Conservation (phyloP, 192 early-diverging fungal species). For the Physocladia obscura region DNA sequence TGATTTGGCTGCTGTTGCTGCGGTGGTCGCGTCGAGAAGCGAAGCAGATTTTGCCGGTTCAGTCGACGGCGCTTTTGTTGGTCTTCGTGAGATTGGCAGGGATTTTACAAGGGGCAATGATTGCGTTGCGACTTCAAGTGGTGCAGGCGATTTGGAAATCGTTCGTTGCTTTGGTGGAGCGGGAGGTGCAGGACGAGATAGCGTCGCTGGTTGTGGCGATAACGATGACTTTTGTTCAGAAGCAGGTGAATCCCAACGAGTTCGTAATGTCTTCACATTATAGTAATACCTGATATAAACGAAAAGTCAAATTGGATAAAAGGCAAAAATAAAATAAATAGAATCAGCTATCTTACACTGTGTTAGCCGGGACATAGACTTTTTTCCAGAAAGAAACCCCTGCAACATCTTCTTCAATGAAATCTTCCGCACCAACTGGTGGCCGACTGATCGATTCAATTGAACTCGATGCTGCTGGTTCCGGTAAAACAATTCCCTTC, state of each 20-base stretch:
- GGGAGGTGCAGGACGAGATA: not conserved
- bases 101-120: not conserved
- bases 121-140: not conserved
- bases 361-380: constrained; percentile 16
- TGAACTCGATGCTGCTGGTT: not conserved
- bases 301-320: not conserved
- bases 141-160: not conserved
- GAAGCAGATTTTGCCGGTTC: not conserved
- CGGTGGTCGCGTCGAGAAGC: no score
- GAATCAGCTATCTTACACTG: not conserved
- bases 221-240: not conserved
- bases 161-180: not conserved
- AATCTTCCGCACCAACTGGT: not conserved
- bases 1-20: no score
- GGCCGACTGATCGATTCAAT: not conserved
- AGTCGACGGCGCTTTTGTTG: not conserved
- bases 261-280: not conserved
- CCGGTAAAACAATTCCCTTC: not conserved
- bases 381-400: constrained; percentile 5
- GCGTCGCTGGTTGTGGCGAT: no score
- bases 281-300: constrained; percentile 1
- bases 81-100: not conserved
- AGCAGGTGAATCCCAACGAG: constrained; percentile 7
- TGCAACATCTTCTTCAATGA: not conserved
- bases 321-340: no score